A percentile compares a stretch with the other conserved stretches of the same genome.
Evolutionary conservation across 2,329 filamentous ascomycete genomes (phyloP).

Genomic region (Colletotrichum chlorophyti): DNA sequence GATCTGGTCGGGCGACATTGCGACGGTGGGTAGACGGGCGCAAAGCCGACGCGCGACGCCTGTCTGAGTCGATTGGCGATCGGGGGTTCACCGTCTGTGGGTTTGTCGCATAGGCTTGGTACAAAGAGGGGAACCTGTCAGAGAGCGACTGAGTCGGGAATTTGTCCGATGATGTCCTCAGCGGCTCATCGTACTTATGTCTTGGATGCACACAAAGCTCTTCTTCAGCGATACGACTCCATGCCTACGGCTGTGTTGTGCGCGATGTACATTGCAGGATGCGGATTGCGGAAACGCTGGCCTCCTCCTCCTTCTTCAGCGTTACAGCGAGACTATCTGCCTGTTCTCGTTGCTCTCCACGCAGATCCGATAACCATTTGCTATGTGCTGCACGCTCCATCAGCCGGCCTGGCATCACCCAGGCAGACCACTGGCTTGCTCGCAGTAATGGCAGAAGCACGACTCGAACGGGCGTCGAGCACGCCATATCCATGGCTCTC

Average conservation of each 20-base stretch:
- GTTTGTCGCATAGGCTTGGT: neutral
- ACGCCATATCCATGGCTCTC: constrained; percentile 6
- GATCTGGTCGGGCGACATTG: constrained; percentile 30
- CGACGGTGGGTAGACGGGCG: constrained; percentile 12
- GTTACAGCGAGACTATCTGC: neutral
- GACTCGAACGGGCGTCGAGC: constrained; percentile 20
- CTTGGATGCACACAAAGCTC: neutral
- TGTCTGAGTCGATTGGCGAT: constrained; percentile 7
- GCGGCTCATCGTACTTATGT: neutral
- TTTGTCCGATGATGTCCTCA: neutral
- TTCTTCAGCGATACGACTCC: neutral
- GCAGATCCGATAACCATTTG: neutral
- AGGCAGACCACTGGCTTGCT: neutral
- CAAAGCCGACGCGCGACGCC: constrained; percentile 20
- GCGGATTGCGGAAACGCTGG: no score
- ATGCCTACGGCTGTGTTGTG: neutral
- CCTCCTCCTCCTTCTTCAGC: neutral
- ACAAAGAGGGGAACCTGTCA: neutral
- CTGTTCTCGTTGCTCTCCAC: neutral
- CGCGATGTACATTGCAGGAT: neutral
- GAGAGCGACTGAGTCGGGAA: neutral
- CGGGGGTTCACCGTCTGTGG: neutral
- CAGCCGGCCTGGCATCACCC: neutral
- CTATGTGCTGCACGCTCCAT: neutral
- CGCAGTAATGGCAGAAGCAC: constrained; percentile 2